phyloP scores from a whole-genome alignment of 208 protist species.

The Leishmania tropica region DNA sequence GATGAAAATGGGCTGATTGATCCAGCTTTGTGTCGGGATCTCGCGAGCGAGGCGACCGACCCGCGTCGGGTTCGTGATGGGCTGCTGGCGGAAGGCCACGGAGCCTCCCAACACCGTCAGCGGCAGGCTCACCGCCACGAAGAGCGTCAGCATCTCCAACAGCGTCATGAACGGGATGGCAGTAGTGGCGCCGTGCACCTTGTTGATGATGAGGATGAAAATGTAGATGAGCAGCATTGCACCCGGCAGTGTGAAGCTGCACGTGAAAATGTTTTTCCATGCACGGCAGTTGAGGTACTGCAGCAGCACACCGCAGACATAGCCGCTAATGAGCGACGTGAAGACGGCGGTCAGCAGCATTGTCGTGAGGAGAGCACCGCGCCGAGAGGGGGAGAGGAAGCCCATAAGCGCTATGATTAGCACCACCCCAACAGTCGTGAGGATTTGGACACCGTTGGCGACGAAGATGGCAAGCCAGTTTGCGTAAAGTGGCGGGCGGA shows the following conservation, averaged over 20 bases:
- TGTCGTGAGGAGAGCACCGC: slow-evolving; percentile 90
- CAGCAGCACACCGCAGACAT: slow-evolving; percentile 91
- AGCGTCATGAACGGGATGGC: slow-evolving; percentile 69
- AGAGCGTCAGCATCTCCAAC: slow-evolving; percentile 71
- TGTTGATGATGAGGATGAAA: slow-evolving; percentile 70
- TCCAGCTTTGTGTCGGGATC: slow-evolving; percentile 91
- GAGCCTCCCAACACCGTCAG: slow-evolving; percentile 96
- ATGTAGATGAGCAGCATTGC: slow-evolving; percentile 63
- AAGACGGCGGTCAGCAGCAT: slow-evolving; percentile 82
- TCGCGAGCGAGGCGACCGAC: slow-evolving; percentile 97
- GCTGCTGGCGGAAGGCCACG: slow-evolving; percentile 91
- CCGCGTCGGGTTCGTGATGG: slow-evolving; percentile 82
- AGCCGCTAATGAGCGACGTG: slow-evolving; percentile 91
- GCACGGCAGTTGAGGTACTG: slow-evolving; percentile 88
- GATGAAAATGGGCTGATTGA: slow-evolving; percentile 61
- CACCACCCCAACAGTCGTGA: slow-evolving; percentile 81
- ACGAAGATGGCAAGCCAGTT: slow-evolving; percentile 89
- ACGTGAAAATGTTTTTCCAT: slow-evolving; percentile 93
- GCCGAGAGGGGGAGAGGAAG: slow-evolving; percentile 95
- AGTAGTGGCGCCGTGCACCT: slow-evolving; percentile 53
- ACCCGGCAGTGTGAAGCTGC: slow-evolving; percentile 68
- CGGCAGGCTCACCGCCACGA: slow-evolving; percentile 95
- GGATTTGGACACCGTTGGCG: slow-evolving; percentile 95
- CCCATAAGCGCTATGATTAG: slow-evolving; percentile 94
- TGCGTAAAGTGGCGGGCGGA: slow-evolving; percentile 90